phyloP scores from a whole-genome alignment of 306 rosid genomes.

The Sicyos baderoa region DNA sequence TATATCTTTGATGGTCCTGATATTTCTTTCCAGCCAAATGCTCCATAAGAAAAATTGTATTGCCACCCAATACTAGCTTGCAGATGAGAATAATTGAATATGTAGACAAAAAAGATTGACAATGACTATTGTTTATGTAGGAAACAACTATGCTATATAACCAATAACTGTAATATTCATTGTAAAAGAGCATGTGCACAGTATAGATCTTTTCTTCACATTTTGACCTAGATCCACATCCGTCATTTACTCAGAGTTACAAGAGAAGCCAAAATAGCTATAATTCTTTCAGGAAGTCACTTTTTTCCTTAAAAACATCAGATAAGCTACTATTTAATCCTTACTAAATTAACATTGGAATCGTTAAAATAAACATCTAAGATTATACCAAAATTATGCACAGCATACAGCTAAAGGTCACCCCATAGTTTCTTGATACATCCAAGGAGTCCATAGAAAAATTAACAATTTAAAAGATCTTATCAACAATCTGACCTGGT shows the following conservation, averaged over 20 bases:
- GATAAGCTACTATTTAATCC: background rate
- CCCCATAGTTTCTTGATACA: background rate
- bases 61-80: background rate
- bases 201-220: background rate
- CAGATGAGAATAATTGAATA: background rate
- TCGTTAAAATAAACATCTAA: background rate
- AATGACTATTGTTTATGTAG: background rate
- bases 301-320: constrained; percentile 10
- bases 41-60: background rate
- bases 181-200: background rate
- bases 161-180: background rate
- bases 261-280: background rate
- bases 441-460: background rate
- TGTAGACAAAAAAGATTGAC: background rate
- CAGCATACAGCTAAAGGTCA: background rate
- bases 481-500: constrained; percentile 58
- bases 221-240: background rate
- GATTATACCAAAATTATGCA: background rate
- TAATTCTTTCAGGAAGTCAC: background rate
- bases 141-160: background rate
- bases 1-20: no score
- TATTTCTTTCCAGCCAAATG: no score
- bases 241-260: background rate
- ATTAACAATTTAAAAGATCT: constrained; percentile 7
- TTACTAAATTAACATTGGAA: background rate